Conservation (phyloP, 2,329 filamentous ascomycete species). For the Beauveria pseudobassiana region DNA sequence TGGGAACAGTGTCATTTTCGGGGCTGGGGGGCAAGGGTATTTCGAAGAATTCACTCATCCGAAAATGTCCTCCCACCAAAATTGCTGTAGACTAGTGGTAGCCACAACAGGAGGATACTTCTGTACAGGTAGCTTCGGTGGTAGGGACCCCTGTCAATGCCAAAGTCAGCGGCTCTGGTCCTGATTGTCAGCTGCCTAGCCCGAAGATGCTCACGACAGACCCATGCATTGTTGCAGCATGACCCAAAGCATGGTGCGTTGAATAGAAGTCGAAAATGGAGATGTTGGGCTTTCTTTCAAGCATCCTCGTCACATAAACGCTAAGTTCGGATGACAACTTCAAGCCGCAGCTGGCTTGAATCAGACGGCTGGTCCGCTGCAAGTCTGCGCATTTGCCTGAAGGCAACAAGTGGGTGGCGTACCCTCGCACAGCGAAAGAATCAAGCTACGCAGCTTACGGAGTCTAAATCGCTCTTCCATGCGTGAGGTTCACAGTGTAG, state of each 20-base stretch:
- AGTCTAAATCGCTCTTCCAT: not conserved
- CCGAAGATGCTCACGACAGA: not conserved
- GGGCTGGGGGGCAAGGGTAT: not conserved
- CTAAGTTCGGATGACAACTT: not conserved
- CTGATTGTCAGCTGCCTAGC: not conserved
- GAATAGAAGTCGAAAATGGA: not conserved
- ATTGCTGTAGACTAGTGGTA: not conserved
- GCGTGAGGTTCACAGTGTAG: too few relatives aligned
- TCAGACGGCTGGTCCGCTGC: not conserved
- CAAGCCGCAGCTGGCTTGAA: not conserved
- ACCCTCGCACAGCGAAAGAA: not conserved
- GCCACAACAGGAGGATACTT: not conserved
- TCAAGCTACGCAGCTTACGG: not conserved
- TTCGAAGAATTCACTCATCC: not conserved
- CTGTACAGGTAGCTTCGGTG: not conserved
- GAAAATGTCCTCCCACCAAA: not conserved
- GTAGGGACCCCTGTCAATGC: not conserved
- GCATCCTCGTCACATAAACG: not conserved
- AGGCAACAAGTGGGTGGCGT: not conserved
- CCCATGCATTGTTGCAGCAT: not conserved
- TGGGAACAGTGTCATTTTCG: not conserved
- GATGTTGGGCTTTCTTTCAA: not conserved
- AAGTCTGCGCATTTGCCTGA: not conserved
- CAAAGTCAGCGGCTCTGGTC: not conserved
- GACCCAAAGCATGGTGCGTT: not conserved